Evolutionary conservation across 1,139 yeast genomes (phyloP).

Genomic region (Zygoascus sp.): DNA sequence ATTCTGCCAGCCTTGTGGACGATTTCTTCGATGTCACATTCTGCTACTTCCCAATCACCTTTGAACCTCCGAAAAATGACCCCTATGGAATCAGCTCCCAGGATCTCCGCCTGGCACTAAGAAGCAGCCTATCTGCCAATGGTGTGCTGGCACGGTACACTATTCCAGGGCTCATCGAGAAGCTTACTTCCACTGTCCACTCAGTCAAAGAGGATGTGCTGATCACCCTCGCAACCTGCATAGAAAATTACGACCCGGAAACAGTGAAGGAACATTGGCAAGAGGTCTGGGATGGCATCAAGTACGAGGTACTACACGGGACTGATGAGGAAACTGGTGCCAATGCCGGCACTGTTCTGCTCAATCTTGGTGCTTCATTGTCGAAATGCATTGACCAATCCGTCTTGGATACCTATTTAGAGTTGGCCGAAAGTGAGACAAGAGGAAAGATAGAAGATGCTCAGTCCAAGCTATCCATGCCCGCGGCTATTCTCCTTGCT

Average conservation of each 20-base stretch:
- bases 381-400: conserved; percentile 19
- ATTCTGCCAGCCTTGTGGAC: conserved; percentile 37
- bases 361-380: conserved; percentile 40
- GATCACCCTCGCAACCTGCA: conserved; percentile 54
- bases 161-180: conserved; percentile 74
- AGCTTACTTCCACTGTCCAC: conserved; percentile 77
- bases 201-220: conserved; percentile 73
- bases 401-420: conserved; percentile 26
- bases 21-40: conserved; percentile 83
- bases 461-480: conserved; percentile 44
- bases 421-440: conserved; percentile 50
- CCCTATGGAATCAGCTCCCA: conserved; percentile 78
- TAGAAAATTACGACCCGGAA: conserved; percentile 47
- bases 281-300: conserved; percentile 80
- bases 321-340: conserved; percentile 45
- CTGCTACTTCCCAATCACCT: conserved; percentile 95
- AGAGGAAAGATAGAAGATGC: conserved; percentile 48
- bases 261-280: conserved; percentile 56
- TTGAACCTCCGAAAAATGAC: conserved; percentile 87
- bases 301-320: conserved; percentile 78
- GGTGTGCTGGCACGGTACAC: conserved; percentile 65
- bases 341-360: conserved; percentile 49
- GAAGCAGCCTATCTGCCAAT: conserved; percentile 55
- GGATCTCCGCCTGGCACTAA: conserved; percentile 59
- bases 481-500: conserved; percentile 40